These are phyloP conservation scores for Aspergillus fischeri DNA, from an alignment of 2,329 filamentous ascomycete species.

Conservation along the genomic window DNA sequence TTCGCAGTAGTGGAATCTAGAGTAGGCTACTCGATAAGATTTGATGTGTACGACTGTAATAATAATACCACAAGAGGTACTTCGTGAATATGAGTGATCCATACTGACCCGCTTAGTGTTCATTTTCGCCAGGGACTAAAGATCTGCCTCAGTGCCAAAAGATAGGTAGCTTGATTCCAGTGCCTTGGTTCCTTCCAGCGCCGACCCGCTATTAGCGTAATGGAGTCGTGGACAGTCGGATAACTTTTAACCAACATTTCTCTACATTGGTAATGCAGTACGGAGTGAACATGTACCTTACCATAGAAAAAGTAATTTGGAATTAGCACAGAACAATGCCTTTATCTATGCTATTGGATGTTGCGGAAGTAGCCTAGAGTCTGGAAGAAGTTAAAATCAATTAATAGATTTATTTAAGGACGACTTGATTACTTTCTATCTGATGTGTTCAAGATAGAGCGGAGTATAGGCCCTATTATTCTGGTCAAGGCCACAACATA, in stretches of 20 bases:
- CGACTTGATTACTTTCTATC: not conserved
- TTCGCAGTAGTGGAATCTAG: slow-evolving; percentile 3
- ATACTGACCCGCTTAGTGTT: not conserved
- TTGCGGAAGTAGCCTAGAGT: not conserved
- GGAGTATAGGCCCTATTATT: slow-evolving; percentile 6
- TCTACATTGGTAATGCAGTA: not conserved
- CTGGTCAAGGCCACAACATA: slow-evolving; percentile 3
- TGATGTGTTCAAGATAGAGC: not conserved
- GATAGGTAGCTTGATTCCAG: slow-evolving; percentile 6
- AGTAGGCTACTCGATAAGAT: not conserved
- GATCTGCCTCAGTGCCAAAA: too few relatives aligned
- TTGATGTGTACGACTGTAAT: not conserved
- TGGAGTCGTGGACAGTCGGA: slow-evolving; percentile 1
- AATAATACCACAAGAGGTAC: not conserved
- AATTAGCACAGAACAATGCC: not conserved
- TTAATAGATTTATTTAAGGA: not conserved
- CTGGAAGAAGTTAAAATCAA: not conserved
- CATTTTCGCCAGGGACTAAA: too few relatives aligned
- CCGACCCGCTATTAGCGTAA: slow-evolving; percentile 8
- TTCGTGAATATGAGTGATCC: not conserved
- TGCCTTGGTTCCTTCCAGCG: slow-evolving; percentile 9
- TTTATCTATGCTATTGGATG: not conserved
- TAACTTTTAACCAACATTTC: slow-evolving; percentile 1
- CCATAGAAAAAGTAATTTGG: not conserved
- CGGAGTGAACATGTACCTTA: not conserved